Percentiles rank a stretch among this genome's conserved stretches.
Evolutionary conservation across 306 rosid species (phyloP).

Genomic region (Vigna hirtella): DNA sequence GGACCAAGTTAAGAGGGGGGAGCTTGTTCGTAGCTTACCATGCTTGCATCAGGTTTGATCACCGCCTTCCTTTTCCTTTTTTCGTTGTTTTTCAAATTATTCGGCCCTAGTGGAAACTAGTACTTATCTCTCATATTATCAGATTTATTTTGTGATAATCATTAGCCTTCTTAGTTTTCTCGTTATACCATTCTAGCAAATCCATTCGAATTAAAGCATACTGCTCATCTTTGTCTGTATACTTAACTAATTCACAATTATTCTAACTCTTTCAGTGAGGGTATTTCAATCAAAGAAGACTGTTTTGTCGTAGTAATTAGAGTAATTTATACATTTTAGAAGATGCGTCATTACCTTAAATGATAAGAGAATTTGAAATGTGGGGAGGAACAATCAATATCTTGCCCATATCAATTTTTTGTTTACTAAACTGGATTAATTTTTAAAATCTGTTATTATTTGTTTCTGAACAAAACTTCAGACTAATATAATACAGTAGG

Average conservation of each 20-base stretch:
- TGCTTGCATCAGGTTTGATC: conserved; percentile 73
- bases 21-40: conserved; percentile 69
- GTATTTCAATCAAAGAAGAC: not conserved
- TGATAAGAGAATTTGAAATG: not conserved
- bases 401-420: no score
- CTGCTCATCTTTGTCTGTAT: not conserved
- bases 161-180: not conserved
- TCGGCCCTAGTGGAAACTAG: not conserved
- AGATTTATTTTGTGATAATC: conserved; percentile 20
- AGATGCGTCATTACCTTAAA: not conserved
- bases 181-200: not conserved
- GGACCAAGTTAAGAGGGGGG: conserved; percentile 67
- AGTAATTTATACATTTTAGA: not conserved
- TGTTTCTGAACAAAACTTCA: no score
- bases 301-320: not conserved
- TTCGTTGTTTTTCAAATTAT: not conserved
- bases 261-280: not conserved
- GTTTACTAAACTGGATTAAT: no score
- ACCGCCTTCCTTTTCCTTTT: not conserved
- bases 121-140: not conserved
- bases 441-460: no score
- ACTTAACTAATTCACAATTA: not conserved
- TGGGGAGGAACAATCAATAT: not conserved
- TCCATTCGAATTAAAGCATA: not conserved
- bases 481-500: no score